Base-by-base conservation (phyloP, 768 basidiomycete species). In the Amanita phalloides region DNA sequence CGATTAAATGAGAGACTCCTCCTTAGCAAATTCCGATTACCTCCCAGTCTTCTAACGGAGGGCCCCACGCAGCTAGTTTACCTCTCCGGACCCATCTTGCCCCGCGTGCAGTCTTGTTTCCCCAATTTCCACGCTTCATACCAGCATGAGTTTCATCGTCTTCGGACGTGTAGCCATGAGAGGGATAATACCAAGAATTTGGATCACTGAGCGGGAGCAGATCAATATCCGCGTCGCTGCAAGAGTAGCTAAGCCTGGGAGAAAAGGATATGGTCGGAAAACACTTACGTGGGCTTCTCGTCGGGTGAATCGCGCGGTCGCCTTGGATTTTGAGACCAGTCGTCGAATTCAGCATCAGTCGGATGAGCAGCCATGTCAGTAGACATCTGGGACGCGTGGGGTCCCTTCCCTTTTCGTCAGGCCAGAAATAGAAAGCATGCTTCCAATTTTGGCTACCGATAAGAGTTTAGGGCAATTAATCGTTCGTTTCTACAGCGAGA, bases 1-100 rank as follows among this genome's bases (percentile, higher is more conserved):
- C 53, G 49, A 46, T 37, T 45, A 49, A 51, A 35, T 37, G 49
- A 46, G 33, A 30, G 13, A 33, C 26, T 37, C 21, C 23, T 45
- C 23, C 21, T 57, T 54, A 23, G 42, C 47, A 23, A 49, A 54
- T 38, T 39, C 42, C 26, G 21, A 13, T 61, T 73, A 86, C 90
- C 80, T 91, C 88, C 84, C 86, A 90, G 53, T 91, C 88, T 33
- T 88, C 88, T 71, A 82, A 79, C 45, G 78, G 76, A 20, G 90
- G 88, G 26, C 87, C 88, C 90, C 90, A 93, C 11, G 82, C 72
- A 26, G 80, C 78, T 54, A 90, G 79, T 66, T 93, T 92, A 43
- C 90, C 87, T 62, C 75, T 78, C 14, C 89, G 78, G 45, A 86
- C 74, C 89, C 89, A 92, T 61, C 89, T 74, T 17, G 86, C 79